Evolutionary conservation across 257 asterid genomes (phyloP).

Genomic region (Leonotis leonurus): DNA sequence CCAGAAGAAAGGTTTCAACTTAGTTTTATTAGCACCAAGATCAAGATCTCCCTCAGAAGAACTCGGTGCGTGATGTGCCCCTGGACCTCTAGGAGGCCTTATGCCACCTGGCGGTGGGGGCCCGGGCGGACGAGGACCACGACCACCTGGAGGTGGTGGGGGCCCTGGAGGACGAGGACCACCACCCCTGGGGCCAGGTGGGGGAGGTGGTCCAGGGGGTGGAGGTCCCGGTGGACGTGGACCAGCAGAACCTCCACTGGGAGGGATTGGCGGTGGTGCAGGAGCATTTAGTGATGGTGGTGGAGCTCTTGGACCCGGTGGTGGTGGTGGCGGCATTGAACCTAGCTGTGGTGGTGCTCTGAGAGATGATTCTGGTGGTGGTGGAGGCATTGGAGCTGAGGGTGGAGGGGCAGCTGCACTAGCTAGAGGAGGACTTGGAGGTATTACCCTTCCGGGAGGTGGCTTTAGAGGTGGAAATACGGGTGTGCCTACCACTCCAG

Average conservation of each 20-base stretch:
- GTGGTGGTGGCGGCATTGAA: constrained; percentile 19
- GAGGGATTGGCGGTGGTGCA: constrained; percentile 22
- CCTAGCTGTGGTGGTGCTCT: not conserved
- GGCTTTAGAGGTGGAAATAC: constrained; percentile 61
- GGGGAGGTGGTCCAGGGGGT: constrained; percentile 29
- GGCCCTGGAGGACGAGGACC: constrained; percentile 25
- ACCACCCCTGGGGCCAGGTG: constrained; percentile 18
- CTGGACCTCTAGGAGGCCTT: constrained; percentile 40
- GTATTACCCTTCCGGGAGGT: constrained; percentile 65
- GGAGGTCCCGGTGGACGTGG: constrained; percentile 25
- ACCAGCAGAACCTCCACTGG: not conserved
- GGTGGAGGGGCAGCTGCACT: constrained; percentile 26
- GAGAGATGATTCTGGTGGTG: not conserved
- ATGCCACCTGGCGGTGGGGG: constrained; percentile 39
- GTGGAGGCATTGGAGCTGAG: constrained; percentile 19
- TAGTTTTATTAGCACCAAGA: constrained; percentile 45
- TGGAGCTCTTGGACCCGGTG: not conserved
- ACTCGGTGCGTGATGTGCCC: constrained; percentile 27
- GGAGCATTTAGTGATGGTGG: not conserved
- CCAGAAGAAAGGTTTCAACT: constrained; percentile 98
- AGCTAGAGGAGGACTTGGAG: constrained; percentile 26
- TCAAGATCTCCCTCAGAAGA: constrained; percentile 26
- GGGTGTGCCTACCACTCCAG: constrained; percentile 26
- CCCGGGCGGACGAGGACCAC: constrained; percentile 31
- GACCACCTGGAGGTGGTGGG: constrained; percentile 25